Percentiles rank a stretch among this genome's conserved stretches.
Conservation (phyloP, 2,329 filamentous ascomycete genomes). For the Cladophialophora exuberans region DNA sequence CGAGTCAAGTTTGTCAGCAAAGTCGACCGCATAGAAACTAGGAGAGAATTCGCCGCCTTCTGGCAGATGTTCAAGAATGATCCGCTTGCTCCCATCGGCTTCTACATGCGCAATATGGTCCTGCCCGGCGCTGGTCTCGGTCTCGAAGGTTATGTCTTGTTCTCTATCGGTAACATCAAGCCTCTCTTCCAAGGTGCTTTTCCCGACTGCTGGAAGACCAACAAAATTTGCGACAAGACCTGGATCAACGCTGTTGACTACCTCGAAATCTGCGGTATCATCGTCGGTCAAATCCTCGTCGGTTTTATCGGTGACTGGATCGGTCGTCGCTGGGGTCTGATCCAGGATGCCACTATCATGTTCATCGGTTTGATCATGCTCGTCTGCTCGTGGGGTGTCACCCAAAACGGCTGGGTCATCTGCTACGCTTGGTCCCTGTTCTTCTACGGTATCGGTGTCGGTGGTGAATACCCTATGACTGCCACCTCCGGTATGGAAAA, state of each 20-base stretch:
- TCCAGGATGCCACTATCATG: constrained; percentile 95
- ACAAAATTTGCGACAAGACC: constrained; percentile 70
- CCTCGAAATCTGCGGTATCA: constrained; percentile 92
- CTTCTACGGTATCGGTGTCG: constrained; percentile 74
- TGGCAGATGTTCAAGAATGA: constrained; percentile 84
- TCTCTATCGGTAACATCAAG: constrained; percentile 92
- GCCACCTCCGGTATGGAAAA: constrained; percentile 95
- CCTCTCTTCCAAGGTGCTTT: constrained; percentile 79
- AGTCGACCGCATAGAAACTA: constrained; percentile 72
- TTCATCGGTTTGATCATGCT: constrained; percentile 90
- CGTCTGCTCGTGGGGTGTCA: constrained; percentile 85
- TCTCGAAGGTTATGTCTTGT: constrained; percentile 92
- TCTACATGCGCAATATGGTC: constrained; percentile 89
- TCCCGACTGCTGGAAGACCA: constrained; percentile 73
- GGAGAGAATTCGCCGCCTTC: constrained; percentile 67
- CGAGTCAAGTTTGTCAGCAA: constrained; percentile 74
- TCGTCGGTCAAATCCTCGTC: constrained; percentile 86
- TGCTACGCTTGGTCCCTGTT: constrained; percentile 95
- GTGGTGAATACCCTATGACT: constrained; percentile 79
- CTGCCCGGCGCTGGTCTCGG: constrained; percentile 90
- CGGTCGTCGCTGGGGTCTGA: constrained; percentile 90
- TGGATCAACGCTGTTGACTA: constrained; percentile 88
- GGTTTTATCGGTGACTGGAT: constrained; percentile 79
- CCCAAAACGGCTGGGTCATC: constrained; percentile 91
- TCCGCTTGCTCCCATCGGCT: constrained; percentile 78